phyloP scores from a whole-genome alignment of 768 basidiomycete genomes.

The Rhodocollybia butyracea region DNA sequence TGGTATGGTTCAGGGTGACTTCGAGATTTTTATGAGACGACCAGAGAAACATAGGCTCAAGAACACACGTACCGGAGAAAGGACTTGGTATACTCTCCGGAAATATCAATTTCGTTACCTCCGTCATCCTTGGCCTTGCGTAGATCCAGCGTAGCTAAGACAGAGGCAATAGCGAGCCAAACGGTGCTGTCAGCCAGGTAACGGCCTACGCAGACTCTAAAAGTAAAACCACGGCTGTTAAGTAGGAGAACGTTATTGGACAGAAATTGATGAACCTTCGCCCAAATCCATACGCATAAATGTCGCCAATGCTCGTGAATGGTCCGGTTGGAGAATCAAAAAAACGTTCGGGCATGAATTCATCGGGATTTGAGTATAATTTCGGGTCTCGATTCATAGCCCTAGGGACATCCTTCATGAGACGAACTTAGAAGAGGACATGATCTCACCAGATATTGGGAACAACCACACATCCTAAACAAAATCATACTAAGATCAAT shows the following conservation, averaged over 20 bases:
- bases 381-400: neutral
- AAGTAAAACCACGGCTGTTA: neutral
- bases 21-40: too few relatives aligned
- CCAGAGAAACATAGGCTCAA: too few relatives aligned
- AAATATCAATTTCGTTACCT: too few relatives aligned
- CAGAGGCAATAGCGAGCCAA: conserved; percentile 26
- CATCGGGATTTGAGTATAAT: conserved; percentile 13
- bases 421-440: neutral
- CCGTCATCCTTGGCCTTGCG: conserved; percentile 15
- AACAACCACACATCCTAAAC: neutral
- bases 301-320: neutral
- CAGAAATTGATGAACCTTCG: neutral
- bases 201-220: conserved; percentile 32
- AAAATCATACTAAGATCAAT: conserved; percentile 11
- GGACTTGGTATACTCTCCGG: too few relatives aligned
- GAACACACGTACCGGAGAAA: too few relatives aligned
- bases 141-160: conserved; percentile 31
- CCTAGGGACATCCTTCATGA: neutral
- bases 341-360: conserved; percentile 12
- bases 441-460: conserved; percentile 6
- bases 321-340: neutral
- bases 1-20: too few relatives aligned
- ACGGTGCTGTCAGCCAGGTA: conserved; percentile 28
- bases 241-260: neutral
- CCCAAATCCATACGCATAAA: neutral